A percentile compares a stretch with the other conserved stretches of the same genome.
These are phyloP conservation scores for Diospyros kaki DNA, from an alignment of 148 eudicot species.

Conservation along the genomic window DNA sequence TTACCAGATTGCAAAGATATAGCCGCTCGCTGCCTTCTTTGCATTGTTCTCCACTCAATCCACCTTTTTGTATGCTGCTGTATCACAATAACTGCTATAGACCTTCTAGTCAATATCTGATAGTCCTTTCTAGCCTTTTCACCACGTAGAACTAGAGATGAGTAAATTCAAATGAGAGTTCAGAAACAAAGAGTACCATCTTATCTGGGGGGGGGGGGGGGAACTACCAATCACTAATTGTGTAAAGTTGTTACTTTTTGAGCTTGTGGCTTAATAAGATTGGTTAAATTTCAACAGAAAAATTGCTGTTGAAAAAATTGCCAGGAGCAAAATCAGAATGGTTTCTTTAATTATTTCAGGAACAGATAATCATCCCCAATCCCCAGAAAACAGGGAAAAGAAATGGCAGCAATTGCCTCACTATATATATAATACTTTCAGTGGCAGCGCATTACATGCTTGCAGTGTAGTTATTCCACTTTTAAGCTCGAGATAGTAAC, in stretches of 20 bases:
- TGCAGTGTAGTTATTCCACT: conserved; percentile 37
- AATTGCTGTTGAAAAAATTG: background rate
- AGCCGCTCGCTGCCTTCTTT: conserved; percentile 17
- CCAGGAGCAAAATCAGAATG: too few relatives aligned
- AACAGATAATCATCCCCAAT: too few relatives aligned
- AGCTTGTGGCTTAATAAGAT: background rate
- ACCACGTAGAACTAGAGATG: conserved; percentile 41
- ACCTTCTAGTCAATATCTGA: conserved; percentile 14
- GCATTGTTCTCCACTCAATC: conserved; percentile 10
- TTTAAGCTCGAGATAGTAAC: conserved; percentile 34
- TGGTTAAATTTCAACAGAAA: background rate
- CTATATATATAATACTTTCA: too few relatives aligned
- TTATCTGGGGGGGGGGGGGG: too few relatives aligned
- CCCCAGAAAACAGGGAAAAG: too few relatives aligned
- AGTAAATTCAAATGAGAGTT: background rate
- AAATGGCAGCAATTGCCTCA: too few relatives aligned
- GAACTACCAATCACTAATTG: background rate
- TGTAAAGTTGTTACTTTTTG: background rate
- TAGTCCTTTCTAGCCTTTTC: conserved; percentile 36
- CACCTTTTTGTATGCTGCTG: conserved; percentile 26
- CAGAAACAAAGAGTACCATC: background rate
- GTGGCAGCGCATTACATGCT: conserved; percentile 33
- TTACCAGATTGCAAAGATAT: conserved; percentile 38
- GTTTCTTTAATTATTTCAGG: too few relatives aligned
- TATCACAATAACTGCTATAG: conserved; percentile 22